Percentiles rank a stretch among this genome's conserved stretches.
These are phyloP conservation scores for Albatrellus ellisii DNA, from an alignment of 768 basidiomycete species.

Conservation along the genomic window DNA sequence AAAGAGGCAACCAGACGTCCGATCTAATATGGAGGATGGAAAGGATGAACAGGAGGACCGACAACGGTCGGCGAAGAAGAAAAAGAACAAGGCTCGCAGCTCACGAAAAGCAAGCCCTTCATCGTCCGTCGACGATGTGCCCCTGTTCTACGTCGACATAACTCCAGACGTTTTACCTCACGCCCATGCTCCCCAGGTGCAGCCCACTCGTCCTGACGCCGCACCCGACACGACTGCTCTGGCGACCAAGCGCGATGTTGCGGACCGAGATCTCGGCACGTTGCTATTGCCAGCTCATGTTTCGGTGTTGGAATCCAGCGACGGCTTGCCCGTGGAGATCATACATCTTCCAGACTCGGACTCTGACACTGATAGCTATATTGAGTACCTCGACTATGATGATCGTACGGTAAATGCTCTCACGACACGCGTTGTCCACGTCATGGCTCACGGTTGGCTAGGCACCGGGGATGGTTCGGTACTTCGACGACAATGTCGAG, in stretches of 20 bases:
- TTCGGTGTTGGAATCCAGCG: conserved; percentile 29
- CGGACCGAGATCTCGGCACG: conserved; percentile 2
- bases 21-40: neutral
- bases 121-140: neutral
- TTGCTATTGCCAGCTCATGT: conserved; percentile 65
- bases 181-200: no score
- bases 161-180: conserved; percentile 26
- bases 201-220: conserved; percentile 12
- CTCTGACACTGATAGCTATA: conserved; percentile 50
- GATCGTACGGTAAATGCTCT: conserved; percentile 30
- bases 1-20: neutral
- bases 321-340: conserved; percentile 30
- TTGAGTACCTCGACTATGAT: conserved; percentile 70
- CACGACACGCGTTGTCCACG: neutral
- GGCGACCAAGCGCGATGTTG: conserved; percentile 1
- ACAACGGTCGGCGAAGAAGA: conserved; percentile 7
- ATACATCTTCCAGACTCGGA: conserved; percentile 33
- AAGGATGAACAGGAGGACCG: conserved; percentile 2
- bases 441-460: conserved; percentile 15
- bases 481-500: conserved; percentile 40
- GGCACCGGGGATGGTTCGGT: conserved; percentile 41
- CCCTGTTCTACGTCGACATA: conserved; percentile 39
- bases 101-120: neutral
- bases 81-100: neutral
- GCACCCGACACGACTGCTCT: conserved; percentile 7